These are phyloP conservation scores for Hyaloperonospora arabidopsidis DNA, from an alignment of 352 stramenopile genomes.

Conservation along the genomic window DNA sequence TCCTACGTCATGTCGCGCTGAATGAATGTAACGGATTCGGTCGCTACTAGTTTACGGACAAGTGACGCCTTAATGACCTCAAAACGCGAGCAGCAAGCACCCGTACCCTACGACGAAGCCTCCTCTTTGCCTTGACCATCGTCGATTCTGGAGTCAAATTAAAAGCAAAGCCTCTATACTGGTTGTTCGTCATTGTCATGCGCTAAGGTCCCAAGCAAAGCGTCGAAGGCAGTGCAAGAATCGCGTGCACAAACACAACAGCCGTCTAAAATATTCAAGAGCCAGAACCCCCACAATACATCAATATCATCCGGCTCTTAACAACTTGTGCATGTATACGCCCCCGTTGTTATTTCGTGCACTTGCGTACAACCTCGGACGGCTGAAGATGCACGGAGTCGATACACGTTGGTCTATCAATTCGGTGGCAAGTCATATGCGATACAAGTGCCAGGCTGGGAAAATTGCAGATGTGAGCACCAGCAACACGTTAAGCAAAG, in stretches of 20 bases:
- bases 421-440: conserved; percentile 52
- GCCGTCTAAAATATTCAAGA: conserved; percentile 71
- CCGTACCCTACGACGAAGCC: conserved; percentile 49
- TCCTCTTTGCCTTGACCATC: conserved; percentile 12
- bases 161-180: too few species aligned
- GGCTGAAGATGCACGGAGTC: conserved; percentile 1
- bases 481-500: too few species aligned
- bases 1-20: too few species aligned
- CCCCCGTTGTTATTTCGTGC: conserved; percentile 49
- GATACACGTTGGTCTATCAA: conserved; percentile 13
- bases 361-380: conserved; percentile 48
- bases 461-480: conserved; percentile 28
- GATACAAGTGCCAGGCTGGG: conserved; percentile 82
- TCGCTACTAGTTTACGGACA: conserved; percentile 30
- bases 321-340: conserved; percentile 55
- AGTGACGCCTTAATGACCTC: conserved; percentile 59
- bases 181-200: not conserved
- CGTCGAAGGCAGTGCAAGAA: conserved; percentile 67
- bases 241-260: conserved; percentile 79
- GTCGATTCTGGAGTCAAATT: conserved; percentile 40
- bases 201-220: conserved; percentile 40
- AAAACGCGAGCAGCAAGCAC: too few species aligned
- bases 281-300: conserved; percentile 60
- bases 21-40: conserved; percentile 57
- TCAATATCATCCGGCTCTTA: conserved; percentile 50